Evolutionary conservation across 352 stramenopile species (phyloP).

Genomic region (Labyrinthula sp.): DNA sequence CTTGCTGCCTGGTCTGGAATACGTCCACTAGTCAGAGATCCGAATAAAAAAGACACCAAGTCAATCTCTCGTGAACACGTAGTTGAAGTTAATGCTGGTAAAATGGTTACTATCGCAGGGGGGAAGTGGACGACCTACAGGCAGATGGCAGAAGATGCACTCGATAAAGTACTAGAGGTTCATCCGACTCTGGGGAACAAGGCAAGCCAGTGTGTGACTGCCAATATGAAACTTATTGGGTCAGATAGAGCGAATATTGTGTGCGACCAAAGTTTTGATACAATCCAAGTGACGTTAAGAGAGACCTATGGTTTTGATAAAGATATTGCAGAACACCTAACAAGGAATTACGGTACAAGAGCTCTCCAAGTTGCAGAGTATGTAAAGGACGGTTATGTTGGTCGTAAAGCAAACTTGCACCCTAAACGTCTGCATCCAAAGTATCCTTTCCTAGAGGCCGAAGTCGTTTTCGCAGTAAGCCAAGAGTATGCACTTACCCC

Average conservation of each 20-base stretch:
- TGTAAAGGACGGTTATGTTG: conserved; percentile 49
- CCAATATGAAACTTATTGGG: conserved; percentile 54
- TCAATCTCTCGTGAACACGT: conserved; percentile 76
- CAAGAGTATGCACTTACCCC: conserved; percentile 78
- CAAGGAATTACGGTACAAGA: conserved; percentile 79
- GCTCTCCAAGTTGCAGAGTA: conserved; percentile 79
- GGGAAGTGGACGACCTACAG: conserved; percentile 91
- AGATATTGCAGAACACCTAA: conserved; percentile 76
- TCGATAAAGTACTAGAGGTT: conserved; percentile 60
- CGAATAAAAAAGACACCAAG: conserved; percentile 45
- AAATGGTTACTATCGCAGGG: conserved; percentile 75
- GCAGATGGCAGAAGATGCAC: conserved; percentile 76
- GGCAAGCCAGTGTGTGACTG: conserved; percentile 25
- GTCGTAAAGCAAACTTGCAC: conserved; percentile 48
- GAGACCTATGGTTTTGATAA: conserved; percentile 75
- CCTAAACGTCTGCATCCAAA: conserved; percentile 63
- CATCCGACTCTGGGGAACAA: conserved; percentile 43
- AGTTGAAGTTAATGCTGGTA: conserved; percentile 60
- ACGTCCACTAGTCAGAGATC: conserved; percentile 68
- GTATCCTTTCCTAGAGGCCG: conserved; percentile 77
- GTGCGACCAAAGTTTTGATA: conserved; percentile 84
- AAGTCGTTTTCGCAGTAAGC: conserved; percentile 65
- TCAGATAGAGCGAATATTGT: conserved; percentile 69
- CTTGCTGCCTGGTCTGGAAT: conserved; percentile 83
- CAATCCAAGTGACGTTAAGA: conserved; percentile 67